Evolutionary conservation across 768 basidiomycete species (phyloP), one percentile per base, ranked within the genome.

Genomic region (Leucosporidium creatinivorum): DNA sequence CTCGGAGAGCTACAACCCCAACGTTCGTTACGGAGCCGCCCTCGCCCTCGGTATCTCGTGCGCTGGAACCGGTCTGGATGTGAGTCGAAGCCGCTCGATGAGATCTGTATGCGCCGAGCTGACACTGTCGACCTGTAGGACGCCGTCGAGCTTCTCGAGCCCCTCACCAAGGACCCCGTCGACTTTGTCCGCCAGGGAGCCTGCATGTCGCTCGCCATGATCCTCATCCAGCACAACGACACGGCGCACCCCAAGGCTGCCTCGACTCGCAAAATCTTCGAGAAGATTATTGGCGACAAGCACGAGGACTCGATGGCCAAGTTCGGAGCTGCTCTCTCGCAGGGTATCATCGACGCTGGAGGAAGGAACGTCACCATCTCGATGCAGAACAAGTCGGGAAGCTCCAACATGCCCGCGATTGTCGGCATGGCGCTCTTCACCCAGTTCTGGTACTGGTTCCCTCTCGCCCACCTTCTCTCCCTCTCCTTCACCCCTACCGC

Each of bases 401-500:
- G 88, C 72, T 84, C 85, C 72, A 94, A 97, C 77, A 93, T 93
- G 73, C 89, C 84, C 57, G 92, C 94, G 3, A 90, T 98, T 70
- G 91, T 98, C 44, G 96, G 96, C n/a, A 93, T 98, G 89, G 86
- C 89, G 23, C 80, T 99, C 77, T 99, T 99, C 81, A 90, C 89
- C 75, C 96, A 99, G 78, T 98, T 99, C 80, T 99, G 96, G 96
- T 98, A 98, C 78, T 99, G 96, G 96, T 99, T 93, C 80, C 96
- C 96, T 44, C 81, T 98, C 31, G 92, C 93, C 19, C 93, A 97
- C 75, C 92, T 89, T 69, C 88, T 89, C 21, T 89, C 88, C 74
- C 80, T 99, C 70, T 88, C 93, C 3, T 97, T 99, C 79, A 88
- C 91, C 64, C 93, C 96, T 4, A 99, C 96, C 19, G 93, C 88